Conservation (phyloP, 768 basidiomycete species). For the Russula lepida region DNA sequence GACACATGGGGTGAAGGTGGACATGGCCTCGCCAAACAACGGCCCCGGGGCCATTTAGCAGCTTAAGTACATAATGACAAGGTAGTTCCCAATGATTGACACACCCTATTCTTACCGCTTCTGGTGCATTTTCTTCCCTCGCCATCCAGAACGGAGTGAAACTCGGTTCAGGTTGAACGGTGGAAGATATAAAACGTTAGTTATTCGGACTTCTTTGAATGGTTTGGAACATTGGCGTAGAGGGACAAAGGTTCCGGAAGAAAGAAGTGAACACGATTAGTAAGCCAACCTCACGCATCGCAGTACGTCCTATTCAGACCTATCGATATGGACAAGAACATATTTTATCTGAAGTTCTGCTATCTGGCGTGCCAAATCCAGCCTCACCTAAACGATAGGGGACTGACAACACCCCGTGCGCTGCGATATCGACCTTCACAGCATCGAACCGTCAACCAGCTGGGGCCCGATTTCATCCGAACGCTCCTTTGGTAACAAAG, state of each 20-base stretch:
- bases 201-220: neutral
- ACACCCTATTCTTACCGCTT: neutral
- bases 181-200: neutral
- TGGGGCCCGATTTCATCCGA: slow-evolving; percentile 17
- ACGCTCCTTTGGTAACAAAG: slow-evolving; percentile 17
- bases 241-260: too few species aligned
- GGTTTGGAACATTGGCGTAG: too few species aligned
- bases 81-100: too few species aligned
- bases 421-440: neutral
- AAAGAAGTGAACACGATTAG: too few species aligned
- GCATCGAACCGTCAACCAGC: slow-evolving; percentile 14
- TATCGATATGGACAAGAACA: neutral
- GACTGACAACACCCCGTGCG: neutral
- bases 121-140: neutral
- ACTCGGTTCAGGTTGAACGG: neutral
- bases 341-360: neutral
- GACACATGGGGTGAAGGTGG: neutral
- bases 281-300: too few species aligned
- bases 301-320: neutral
- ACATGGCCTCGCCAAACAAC: neutral
- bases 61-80: neutral
- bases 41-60: neutral
- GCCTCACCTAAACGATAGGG: neutral
- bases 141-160: neutral
- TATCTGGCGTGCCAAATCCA: neutral